Percentiles rank a stretch among this genome's conserved stretches.
Evolutionary conservation across 2,329 filamentous ascomycete species (phyloP).

Genomic region (Calonectria ilicicola): DNA sequence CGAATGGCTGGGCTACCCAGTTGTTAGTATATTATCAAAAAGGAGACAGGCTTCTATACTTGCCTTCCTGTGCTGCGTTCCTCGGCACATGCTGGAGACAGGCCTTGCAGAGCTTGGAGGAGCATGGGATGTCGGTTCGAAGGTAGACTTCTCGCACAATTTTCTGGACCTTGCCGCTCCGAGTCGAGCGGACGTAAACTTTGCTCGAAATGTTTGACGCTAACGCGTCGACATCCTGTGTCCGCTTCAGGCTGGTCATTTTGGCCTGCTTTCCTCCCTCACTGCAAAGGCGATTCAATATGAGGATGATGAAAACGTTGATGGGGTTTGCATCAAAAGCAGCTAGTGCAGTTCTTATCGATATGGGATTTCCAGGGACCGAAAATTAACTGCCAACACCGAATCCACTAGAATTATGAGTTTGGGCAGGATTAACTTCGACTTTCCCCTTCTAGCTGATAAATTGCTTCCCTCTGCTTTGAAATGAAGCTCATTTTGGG

Average conservation of each 20-base stretch:
- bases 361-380: slow-evolving; percentile 33
- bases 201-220: slow-evolving; percentile 91
- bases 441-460: neutral
- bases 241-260: slow-evolving; percentile 76
- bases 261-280: slow-evolving; percentile 30
- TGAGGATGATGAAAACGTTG: slow-evolving; percentile 34
- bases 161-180: slow-evolving; percentile 97
- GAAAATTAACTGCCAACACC: neutral
- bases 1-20: slow-evolving; percentile 77
- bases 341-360: slow-evolving; percentile 46
- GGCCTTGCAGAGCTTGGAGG: slow-evolving; percentile 84
- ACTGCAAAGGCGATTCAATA: slow-evolving; percentile 16
- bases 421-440: neutral
- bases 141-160: slow-evolving; percentile 97
- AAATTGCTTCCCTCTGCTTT: neutral
- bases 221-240: slow-evolving; percentile 62
- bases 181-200: slow-evolving; percentile 93
- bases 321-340: slow-evolving; percentile 38
- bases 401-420: neutral
- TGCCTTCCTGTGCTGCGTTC: slow-evolving; percentile 83
- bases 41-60: slow-evolving; percentile 35
- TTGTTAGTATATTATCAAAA: slow-evolving; percentile 15
- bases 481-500: slow-evolving; percentile 7
- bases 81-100: slow-evolving; percentile 82
- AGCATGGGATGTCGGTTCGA: slow-evolving; percentile 96